phyloP scores from a whole-genome alignment of 2,329 filamentous ascomycete species.

The Calonectria crousiana region DNA sequence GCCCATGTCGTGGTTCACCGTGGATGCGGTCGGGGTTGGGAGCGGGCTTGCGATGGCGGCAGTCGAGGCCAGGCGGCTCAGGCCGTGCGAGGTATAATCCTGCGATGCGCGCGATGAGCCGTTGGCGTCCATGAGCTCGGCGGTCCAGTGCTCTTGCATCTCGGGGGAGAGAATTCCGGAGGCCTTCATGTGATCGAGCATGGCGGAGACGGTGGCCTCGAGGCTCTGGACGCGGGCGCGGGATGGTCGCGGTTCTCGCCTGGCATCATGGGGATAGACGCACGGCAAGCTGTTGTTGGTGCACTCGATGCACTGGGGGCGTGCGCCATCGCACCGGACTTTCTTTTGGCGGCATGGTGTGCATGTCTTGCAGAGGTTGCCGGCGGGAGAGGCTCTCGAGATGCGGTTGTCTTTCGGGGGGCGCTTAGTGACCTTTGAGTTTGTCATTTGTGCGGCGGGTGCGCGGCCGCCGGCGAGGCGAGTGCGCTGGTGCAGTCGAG shows the following conservation, averaged over 20 bases:
- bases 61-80: conserved; percentile 45
- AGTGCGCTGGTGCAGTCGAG: conserved; percentile 14
- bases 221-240: conserved; percentile 47
- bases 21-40: conserved; percentile 42
- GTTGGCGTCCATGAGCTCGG: conserved; percentile 42
- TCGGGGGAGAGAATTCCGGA: conserved; percentile 44
- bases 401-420: conserved; percentile 35
- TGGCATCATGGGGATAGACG: conserved; percentile 50
- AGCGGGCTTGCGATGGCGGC: conserved; percentile 46
- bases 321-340: conserved; percentile 50
- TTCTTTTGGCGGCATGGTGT: conserved; percentile 52
- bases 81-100: conserved; percentile 43
- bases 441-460: conserved; percentile 33
- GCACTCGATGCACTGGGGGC: conserved; percentile 49
- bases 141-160: conserved; percentile 44
- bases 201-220: conserved; percentile 45
- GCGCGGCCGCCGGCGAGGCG: conserved; percentile 23
- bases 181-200: conserved; percentile 51
- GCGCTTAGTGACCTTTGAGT: conserved; percentile 39
- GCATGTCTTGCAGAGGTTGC: conserved; percentile 51
- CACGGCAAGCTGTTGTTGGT: conserved; percentile 44
- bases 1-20: conserved; percentile 42
- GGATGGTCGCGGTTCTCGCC: conserved; percentile 48
- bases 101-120: conserved; percentile 35
- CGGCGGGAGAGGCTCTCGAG: conserved; percentile 37